These are phyloP conservation scores for Canariomyces notabilis DNA, from an alignment of 2,329 filamentous ascomycete genomes.

Conservation along the genomic window DNA sequence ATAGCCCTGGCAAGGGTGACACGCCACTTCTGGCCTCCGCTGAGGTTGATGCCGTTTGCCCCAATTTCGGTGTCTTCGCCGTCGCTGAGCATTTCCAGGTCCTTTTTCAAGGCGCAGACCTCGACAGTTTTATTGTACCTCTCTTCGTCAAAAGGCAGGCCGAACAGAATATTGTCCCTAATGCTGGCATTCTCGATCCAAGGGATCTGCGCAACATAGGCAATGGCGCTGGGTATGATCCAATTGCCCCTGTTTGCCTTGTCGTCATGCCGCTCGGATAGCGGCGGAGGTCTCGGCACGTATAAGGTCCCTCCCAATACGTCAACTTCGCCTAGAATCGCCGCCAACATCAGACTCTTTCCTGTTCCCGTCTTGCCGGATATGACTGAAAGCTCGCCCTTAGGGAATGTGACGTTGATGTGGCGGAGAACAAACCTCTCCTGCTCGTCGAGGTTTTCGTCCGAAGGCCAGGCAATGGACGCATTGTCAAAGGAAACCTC, in stretches of 20 bases:
- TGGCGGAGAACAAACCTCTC: slow-evolving; percentile 61
- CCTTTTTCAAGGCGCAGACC: slow-evolving; percentile 69
- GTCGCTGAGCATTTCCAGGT: slow-evolving; percentile 69
- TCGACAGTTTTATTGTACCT: slow-evolving; percentile 66
- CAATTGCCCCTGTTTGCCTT: slow-evolving; percentile 61
- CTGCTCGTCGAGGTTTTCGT: slow-evolving; percentile 51
- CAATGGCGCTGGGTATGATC: slow-evolving; percentile 64
- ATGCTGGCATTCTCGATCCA: slow-evolving; percentile 84
- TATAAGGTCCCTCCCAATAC: slow-evolving; percentile 58
- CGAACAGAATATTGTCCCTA: slow-evolving; percentile 73
- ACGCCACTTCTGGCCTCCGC: slow-evolving; percentile 78
- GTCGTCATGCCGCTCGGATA: slow-evolving; percentile 53
- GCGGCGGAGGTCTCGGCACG: slow-evolving; percentile 45
- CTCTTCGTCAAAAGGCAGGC: slow-evolving; percentile 61
- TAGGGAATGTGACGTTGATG: slow-evolving; percentile 61
- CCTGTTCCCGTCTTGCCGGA: slow-evolving; percentile 74
- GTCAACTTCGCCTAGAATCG: slow-evolving; percentile 72
- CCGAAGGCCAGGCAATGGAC: slow-evolving; percentile 69
- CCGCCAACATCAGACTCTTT: slow-evolving; percentile 69
- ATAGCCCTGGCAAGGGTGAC: slow-evolving; percentile 74
- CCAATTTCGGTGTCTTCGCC: slow-evolving; percentile 79
- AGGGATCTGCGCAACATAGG: slow-evolving; percentile 73
- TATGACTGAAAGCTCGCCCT: slow-evolving; percentile 65
- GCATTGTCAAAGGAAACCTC: slow-evolving; percentile 62
- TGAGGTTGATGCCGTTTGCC: slow-evolving; percentile 78